Conservation (phyloP, 805 yeast genomes). For the Helenozyma rhizophorensis region DNA sequence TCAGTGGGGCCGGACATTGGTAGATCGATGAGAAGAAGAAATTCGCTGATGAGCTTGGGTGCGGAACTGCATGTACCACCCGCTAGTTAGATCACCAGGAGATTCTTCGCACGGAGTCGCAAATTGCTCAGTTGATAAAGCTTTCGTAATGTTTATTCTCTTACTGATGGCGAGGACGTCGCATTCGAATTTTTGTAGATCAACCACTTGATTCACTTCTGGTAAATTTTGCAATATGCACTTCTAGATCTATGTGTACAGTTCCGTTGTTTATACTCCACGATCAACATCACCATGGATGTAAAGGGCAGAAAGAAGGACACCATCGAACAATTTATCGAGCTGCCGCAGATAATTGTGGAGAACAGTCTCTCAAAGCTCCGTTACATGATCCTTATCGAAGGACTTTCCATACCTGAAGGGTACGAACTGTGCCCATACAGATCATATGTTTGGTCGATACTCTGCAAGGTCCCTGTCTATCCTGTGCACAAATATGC, state of each 20-base stretch:
- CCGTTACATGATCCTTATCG: conserved; percentile 35
- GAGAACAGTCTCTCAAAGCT: conserved; percentile 50
- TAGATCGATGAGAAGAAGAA: neutral
- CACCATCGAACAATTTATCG: conserved; percentile 48
- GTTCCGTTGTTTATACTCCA: too few relatives aligned
- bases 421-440: conserved; percentile 59
- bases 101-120: too few relatives aligned
- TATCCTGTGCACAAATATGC: conserved; percentile 53
- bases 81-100: too few relatives aligned
- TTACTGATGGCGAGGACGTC: too few relatives aligned
- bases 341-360: conserved; percentile 40
- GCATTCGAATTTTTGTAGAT: too few relatives aligned
- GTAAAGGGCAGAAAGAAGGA: conserved; percentile 44
- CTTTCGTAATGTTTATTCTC: too few relatives aligned
- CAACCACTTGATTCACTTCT: too few relatives aligned
- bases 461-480: conserved; percentile 61
- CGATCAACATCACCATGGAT: conserved; percentile 8
- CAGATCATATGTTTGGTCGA: conserved; percentile 76
- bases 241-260: too few relatives aligned
- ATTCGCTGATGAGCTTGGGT: neutral
- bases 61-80: too few relatives aligned
- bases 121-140: too few relatives aligned
- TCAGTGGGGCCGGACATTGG: conserved; percentile 28
- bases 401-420: conserved; percentile 37
- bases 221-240: too few relatives aligned